Base-by-base conservation (phyloP, 805 yeast species). In the Sugiyamaella americana region DNA sequence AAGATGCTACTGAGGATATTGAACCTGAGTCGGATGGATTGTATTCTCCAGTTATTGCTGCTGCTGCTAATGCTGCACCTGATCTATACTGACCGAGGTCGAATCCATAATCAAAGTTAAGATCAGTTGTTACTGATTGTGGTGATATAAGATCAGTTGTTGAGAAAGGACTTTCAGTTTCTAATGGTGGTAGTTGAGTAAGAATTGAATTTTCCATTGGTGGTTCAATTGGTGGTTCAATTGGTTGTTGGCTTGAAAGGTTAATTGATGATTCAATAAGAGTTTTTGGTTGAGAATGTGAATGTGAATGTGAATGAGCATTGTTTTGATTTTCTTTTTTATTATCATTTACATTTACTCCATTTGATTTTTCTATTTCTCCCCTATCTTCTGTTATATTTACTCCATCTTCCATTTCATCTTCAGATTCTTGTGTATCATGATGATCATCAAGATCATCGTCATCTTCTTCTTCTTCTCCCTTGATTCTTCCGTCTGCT, bases 61-160 rank as follows among this genome's bases (percentile, higher is more conserved):
- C 53, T 2, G 52, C 55, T 5, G 51, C 51, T 44, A 51, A 40
- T 10, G 55, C 49, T 6, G 49, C 51, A 3, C 46, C 55, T 8
- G 41, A 39, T 40, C 35, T 29, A 34, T 46, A 51, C 3, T 46
- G 52, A 1, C 55, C 55, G 13, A 51, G 22, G 24, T 38, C 43
- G 26, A 49, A 26, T 5, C 17, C 22, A 6, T 46, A 44, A 21
- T 20, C 18, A 35, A 44, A 8, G 8, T 32, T 23, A 16, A 17
- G 18, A 20, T 43, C 24, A 11, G 13, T n/a, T 11, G 11, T 46
- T n/a, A 41, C 17, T 37, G 40, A 42, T 8, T 44, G 30, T 8
- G 22, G 4, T 4, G 45, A 42, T 44, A 42, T 18, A 37, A 30
- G 26, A 16, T 21, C 22, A 8, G 32, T 8, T 8, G 8, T 26